phyloP scores from a whole-genome alignment of 306 rosid genomes.

The Vigna mungo region DNA sequence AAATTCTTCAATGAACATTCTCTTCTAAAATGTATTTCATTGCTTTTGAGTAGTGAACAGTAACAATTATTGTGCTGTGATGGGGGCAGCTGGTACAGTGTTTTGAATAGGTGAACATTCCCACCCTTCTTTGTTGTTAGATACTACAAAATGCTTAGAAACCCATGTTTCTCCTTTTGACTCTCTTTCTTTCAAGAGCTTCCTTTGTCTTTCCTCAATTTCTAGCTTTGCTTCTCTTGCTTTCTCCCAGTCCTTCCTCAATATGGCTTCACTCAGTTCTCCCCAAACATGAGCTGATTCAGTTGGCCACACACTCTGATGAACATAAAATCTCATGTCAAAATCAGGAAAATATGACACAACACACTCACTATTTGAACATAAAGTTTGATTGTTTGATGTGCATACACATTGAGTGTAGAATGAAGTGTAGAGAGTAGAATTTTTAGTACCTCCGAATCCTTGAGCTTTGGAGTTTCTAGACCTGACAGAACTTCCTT shows the following conservation, averaged over 20 bases:
- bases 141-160: constrained; percentile 73
- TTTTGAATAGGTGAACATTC: constrained; percentile 70
- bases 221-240: constrained; percentile 81
- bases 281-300: constrained; percentile 85
- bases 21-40: not conserved
- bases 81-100: constrained; percentile 69
- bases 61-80: constrained; percentile 42
- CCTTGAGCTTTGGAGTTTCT: constrained; percentile 61
- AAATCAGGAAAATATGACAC: constrained; percentile 4
- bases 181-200: constrained; percentile 58
- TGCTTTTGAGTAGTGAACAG: not conserved
- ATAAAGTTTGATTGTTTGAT: not conserved
- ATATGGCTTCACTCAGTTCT: constrained; percentile 68
- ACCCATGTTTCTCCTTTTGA: constrained; percentile 70
- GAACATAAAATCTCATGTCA: constrained; percentile 37
- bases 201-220: constrained; percentile 81
- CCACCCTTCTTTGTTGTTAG: constrained; percentile 81
- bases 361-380: not conserved
- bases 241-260: constrained; percentile 73
- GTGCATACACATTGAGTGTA: not conserved
- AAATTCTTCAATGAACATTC: not conserved
- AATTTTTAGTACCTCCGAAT: constrained; percentile 57
- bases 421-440: not conserved
- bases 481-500: constrained; percentile 66
- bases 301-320: constrained; percentile 68